Percentiles rank a stretch among this genome's conserved stretches.
Evolutionary conservation across 208 protist genomes (phyloP).

Genomic region (Leishmania aethiopica): DNA sequence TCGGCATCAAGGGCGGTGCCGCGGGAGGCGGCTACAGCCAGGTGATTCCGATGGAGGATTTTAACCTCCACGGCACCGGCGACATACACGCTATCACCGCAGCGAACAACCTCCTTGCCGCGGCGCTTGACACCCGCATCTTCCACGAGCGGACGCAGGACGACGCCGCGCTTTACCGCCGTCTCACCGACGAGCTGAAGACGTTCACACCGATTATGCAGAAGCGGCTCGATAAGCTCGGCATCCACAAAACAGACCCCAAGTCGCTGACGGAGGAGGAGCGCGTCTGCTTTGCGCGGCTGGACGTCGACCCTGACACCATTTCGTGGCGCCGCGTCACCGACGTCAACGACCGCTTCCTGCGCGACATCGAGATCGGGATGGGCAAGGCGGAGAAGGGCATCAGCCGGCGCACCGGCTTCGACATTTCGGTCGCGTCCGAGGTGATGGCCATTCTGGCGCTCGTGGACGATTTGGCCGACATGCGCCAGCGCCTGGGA

Average conservation of each 20-base stretch:
- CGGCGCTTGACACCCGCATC: constrained; percentile 97
- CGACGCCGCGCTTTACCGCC: constrained; percentile 88
- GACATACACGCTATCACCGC: constrained; percentile 99
- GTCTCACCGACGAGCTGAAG: constrained; percentile 71
- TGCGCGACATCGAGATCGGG: constrained; percentile 96
- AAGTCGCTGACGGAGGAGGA: constrained; percentile 91
- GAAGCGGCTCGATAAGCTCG: constrained; percentile 87
- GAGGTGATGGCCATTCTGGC: constrained; percentile 99
- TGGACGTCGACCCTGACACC: constrained; percentile 96
- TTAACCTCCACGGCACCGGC: constrained; percentile 98
- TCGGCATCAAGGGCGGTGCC: constrained; percentile 97
- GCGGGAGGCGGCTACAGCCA: constrained; percentile 98
- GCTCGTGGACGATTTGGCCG: constrained; percentile 88
- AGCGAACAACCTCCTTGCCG: constrained; percentile 97
- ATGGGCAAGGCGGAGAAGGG: constrained; percentile 92
- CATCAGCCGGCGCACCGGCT: constrained; percentile 87
- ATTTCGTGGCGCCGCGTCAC: constrained; percentile 98
- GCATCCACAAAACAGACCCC: constrained; percentile 94
- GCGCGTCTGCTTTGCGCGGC: constrained; percentile 89
- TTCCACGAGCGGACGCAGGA: constrained; percentile 97
- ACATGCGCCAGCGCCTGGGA: constrained; percentile 94
- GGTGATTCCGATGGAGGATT: constrained; percentile 97
- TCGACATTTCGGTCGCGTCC: constrained; percentile 97
- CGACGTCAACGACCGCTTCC: constrained; percentile 97
- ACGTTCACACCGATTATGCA: constrained; percentile 94